Evolutionary conservation across 192 early-diverging fungal genomes (phyloP), one percentile per base, ranked within the genome.

Genomic region (Phycomyces nitens): DNA sequence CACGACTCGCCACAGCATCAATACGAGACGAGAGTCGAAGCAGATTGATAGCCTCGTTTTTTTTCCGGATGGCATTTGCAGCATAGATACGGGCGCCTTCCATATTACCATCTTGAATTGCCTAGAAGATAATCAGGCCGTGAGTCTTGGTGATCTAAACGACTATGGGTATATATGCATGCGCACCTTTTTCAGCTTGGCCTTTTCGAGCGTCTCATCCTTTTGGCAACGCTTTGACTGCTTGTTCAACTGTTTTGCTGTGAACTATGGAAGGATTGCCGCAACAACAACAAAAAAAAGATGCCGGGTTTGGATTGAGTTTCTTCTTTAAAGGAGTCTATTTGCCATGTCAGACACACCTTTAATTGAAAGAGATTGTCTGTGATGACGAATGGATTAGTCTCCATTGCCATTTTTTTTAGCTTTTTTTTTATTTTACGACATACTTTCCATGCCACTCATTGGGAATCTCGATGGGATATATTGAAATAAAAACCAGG

Each of bases 61-160:
- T 94, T 75, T 99, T 99, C 66, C 97, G 84, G 64, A 99, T 99
- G 16, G 93, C 94, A 68, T 98, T 96, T 26, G 92, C 85, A 11
- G 93, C 94, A 72, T 95, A 92, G 65, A 99, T 89, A 64, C 90
- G 88, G 11, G 97, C 95, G 7, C 92, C 90, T 70, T 97, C 97
- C 74, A 83, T 87, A 69, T 98, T 94, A 38, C 90, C 89, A 74
- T 90, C 84, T 78, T 94, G 89, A 62, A 99, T 94, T 14, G 94
- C 95, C 89, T 93, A 55, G 10, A n/a, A n/a, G n/a, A n/a, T n/a
- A n/a, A n/a, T n/a, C n/a, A n/a, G n/a, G n/a, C n/a, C n/a, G n/a
- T n/a, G n/a, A n/a, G n/a, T n/a, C n/a, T n/a, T n/a, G n/a, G n/a
- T n/a, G n/a, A n/a, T n/a, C n/a, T n/a, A n/a, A n/a, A n/a, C n/a